phyloP scores from a whole-genome alignment of 2,329 filamentous ascomycete genomes.

The Aphanocladium album region DNA sequence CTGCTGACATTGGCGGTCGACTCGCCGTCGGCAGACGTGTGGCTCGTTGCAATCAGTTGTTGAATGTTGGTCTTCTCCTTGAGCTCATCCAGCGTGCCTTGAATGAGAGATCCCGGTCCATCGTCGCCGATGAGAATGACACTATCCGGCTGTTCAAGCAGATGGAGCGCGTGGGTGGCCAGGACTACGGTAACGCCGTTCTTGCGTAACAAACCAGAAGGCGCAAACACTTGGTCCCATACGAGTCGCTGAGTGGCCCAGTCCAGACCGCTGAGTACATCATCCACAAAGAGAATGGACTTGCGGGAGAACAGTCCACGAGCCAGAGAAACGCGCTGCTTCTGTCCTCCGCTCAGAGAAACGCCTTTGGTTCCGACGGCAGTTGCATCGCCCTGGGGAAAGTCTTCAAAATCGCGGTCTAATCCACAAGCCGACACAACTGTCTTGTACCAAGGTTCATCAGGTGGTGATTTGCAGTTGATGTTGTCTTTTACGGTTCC shows the following conservation, averaged over 20 bases:
- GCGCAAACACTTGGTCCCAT: slow-evolving; percentile 31
- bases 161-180: slow-evolving; percentile 24
- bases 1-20: not conserved
- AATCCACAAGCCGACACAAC: slow-evolving; percentile 20
- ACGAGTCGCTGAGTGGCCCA: slow-evolving; percentile 33
- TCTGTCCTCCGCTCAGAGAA: slow-evolving; percentile 24
- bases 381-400: slow-evolving; percentile 20
- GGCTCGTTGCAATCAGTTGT: slow-evolving; percentile 5
- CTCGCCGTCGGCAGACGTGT: not conserved
- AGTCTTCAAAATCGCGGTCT: slow-evolving; percentile 17
- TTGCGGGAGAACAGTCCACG: slow-evolving; percentile 22
- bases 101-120: not conserved
- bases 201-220: slow-evolving; percentile 24
- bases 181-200: slow-evolving; percentile 22
- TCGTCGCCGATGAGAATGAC: slow-evolving; percentile 1
- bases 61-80: not conserved
- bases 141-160: slow-evolving; percentile 19
- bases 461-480: slow-evolving; percentile 15
- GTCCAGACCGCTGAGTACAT: slow-evolving; percentile 31
- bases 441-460: slow-evolving; percentile 19
- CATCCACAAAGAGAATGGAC: slow-evolving; percentile 26
- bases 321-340: slow-evolving; percentile 22
- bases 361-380: slow-evolving; percentile 19
- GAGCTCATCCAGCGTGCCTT: slow-evolving; percentile 4
- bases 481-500: slow-evolving; percentile 22